phyloP scores from a whole-genome alignment of 148 eudicot species.

The Spergularia marina region DNA sequence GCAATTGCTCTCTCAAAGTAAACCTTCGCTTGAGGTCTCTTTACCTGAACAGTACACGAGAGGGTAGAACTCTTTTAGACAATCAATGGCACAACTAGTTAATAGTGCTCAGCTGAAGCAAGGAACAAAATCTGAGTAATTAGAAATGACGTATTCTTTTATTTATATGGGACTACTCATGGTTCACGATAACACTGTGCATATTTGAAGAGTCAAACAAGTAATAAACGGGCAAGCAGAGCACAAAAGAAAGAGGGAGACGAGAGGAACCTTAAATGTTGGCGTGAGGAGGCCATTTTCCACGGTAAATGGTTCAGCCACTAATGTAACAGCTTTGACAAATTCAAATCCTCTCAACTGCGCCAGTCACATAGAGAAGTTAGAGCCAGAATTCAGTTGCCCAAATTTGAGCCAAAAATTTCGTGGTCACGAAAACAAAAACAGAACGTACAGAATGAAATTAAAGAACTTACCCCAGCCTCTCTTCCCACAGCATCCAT shows the following conservation, averaged over 20 bases:
- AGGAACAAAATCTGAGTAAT: not conserved
- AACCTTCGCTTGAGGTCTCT: conserved; percentile 81
- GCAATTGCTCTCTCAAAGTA: conserved; percentile 66
- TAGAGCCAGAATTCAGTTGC: not conserved
- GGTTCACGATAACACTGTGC: not conserved
- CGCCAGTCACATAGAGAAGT: conserved; percentile 11
- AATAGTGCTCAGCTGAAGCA: not conserved
- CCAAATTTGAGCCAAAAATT: not conserved
- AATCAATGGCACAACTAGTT: not conserved
- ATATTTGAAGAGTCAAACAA: not conserved
- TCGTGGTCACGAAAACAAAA: no score
- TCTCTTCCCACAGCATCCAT: conserved; percentile 78
- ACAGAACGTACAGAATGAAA: not conserved
- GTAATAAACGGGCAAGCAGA: not conserved
- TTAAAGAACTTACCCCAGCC: conserved; percentile 54
- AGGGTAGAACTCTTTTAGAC: conserved; percentile 7
- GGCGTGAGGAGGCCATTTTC: conserved; percentile 95
- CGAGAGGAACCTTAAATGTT: conserved; percentile 61
- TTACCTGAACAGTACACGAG: conserved; percentile 39
- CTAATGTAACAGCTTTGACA: conserved; percentile 82
- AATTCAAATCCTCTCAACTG: conserved; percentile 90
- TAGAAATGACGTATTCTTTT: no score
- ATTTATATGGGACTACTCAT: not conserved
- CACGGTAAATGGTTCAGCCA: conserved; percentile 72
- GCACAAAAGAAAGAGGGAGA: not conserved